Evolutionary conservation across 2,329 filamentous ascomycete genomes (phyloP), one percentile per base, ranked within the genome.

Genomic region (Paecilomyces formosus): DNA sequence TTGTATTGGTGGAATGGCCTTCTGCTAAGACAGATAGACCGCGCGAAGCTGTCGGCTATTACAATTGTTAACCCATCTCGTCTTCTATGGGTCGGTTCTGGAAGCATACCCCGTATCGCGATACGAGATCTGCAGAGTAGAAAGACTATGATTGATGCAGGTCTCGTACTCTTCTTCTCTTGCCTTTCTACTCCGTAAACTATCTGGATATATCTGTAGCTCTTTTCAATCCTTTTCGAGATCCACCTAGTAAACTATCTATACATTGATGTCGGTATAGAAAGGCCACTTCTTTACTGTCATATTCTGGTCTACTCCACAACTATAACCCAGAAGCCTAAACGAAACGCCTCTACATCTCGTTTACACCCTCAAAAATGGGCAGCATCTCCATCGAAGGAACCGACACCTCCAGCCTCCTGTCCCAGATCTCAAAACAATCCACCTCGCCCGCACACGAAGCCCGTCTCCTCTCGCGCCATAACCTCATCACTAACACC

Each of bases 391-490:
- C 21, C 18, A 26, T 26, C 21, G 50, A 26, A 24, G 11, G 3
- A 11, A 28, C 26, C 13, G 50, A 52, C 22, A 6, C 50, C 11
- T 24, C 21, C 21, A 28, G 18, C 49, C 21, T 52, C 24, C 52
- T 21, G 24, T 28, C 51, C 12, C 28, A 59, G 51, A 59, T 59
- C 22, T 31, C 55, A 8, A n/a, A 49, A 3, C 51, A 57, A 24
- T 18, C 55, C n/a, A 31, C 55, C 3, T 55, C 59, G 26, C 22
- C 75, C 3, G 74, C 76, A 8, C 66, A 68, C 22, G 68, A 76
- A 31, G 74, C 76, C 63, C 80, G 76, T 58, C 74, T 78, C 31
- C 78, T 72, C 49, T 76, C 75, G 64, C 79, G 76, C 59, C 65
- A 66, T 52, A 76, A 76, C 62, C 63, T 64, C 15, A 67, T 79